phyloP scores from a whole-genome alignment of 768 basidiomycete species.

The Psilocybe cyanescens region DNA sequence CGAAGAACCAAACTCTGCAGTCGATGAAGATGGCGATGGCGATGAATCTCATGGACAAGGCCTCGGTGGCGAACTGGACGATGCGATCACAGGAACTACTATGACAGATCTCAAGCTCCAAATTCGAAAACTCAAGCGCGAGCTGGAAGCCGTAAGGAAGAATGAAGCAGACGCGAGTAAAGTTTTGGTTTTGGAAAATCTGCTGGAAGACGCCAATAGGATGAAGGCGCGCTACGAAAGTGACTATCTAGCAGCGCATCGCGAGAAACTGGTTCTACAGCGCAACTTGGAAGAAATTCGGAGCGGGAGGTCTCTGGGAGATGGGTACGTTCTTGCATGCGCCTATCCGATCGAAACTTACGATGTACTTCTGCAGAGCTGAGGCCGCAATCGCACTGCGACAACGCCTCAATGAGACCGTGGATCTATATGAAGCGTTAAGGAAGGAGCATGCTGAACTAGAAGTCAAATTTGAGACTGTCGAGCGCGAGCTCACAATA shows the following conservation, averaged over 20 bases:
- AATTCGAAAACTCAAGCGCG: conserved; percentile 79
- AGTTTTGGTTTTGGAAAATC: conserved; percentile 85
- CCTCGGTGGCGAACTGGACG: conserved; percentile 85
- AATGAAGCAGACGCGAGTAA: conserved; percentile 79
- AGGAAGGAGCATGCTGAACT: conserved; percentile 72
- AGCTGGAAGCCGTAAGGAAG: conserved; percentile 74
- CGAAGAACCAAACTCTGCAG: conserved; percentile 24
- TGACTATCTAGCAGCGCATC: conserved; percentile 84
- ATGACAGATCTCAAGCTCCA: conserved; percentile 93
- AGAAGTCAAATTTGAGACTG: conserved; percentile 67
- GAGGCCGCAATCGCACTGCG: conserved; percentile 90
- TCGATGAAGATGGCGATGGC: conserved; percentile 52
- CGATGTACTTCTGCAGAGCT: conserved; percentile 45
- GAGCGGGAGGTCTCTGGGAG: conserved; percentile 81
- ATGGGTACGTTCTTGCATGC: conserved; percentile 60
- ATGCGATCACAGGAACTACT: conserved; percentile 80
- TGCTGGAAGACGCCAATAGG: conserved; percentile 88
- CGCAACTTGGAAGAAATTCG: conserved; percentile 88
- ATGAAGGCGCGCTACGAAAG: conserved; percentile 89
- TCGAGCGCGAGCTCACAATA: conserved; percentile 72
- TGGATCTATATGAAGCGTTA: conserved; percentile 76
- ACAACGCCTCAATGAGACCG: conserved; percentile 84
- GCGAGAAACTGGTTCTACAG: conserved; percentile 80
- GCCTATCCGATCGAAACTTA: background rate
- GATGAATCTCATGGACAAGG: conserved; percentile 58